Evolutionary conservation across 2,329 filamentous ascomycete genomes (phyloP).

Genomic region (Apiospora aurea): DNA sequence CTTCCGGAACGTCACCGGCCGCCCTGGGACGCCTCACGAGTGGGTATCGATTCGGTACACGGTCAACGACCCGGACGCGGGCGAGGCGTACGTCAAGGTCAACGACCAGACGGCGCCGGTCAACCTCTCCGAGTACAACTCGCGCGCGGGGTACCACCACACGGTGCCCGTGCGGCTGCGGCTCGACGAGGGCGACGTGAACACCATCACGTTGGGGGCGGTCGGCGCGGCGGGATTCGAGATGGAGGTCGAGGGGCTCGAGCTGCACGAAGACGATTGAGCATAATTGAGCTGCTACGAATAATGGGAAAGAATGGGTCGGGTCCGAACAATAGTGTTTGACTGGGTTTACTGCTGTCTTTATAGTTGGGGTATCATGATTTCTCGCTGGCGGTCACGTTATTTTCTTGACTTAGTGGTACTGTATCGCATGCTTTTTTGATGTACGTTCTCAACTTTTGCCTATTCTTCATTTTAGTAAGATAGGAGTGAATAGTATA

Average conservation of each 20-base stretch:
- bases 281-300: not conserved
- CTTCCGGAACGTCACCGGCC: slow-evolving; percentile 47
- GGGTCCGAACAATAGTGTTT: not conserved
- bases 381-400: not conserved
- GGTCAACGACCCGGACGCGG: slow-evolving; percentile 40
- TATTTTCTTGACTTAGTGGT: not conserved
- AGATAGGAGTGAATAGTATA: not conserved
- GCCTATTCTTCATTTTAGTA: not conserved
- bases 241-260: slow-evolving; percentile 6
- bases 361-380: not conserved
- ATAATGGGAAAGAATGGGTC: not conserved
- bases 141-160: slow-evolving; percentile 45
- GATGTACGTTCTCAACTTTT: not conserved
- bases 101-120: slow-evolving; percentile 39
- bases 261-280: not conserved
- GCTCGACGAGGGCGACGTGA: slow-evolving; percentile 40
- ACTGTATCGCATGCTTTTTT: not conserved
- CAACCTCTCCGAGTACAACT: slow-evolving; percentile 47
- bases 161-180: slow-evolving; percentile 44
- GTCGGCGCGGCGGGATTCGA: slow-evolving; percentile 32
- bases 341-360: not conserved
- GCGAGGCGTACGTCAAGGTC: slow-evolving; percentile 44
- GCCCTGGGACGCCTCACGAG: slow-evolving; percentile 35
- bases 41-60: slow-evolving; percentile 48
- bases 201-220: slow-evolving; percentile 45